phyloP scores from a whole-genome alignment of 2,329 filamentous ascomycete species.

The Aspergillus arachidicola region DNA sequence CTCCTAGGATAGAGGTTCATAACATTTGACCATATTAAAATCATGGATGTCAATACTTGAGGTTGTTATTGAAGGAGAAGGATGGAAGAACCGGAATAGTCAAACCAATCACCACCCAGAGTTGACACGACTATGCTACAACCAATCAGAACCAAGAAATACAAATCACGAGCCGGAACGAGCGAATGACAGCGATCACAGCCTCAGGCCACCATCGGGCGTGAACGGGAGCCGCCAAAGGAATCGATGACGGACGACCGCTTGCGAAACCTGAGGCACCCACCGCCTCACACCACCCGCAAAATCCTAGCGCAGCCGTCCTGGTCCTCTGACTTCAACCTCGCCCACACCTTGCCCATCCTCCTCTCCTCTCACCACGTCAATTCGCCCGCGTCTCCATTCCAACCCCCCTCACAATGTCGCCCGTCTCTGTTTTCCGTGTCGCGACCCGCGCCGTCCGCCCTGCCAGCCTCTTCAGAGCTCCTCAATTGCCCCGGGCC shows the following conservation, averaged over 20 bases:
- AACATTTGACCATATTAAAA: background rate
- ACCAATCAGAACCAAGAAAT: constrained; percentile 31
- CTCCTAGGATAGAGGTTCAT: background rate
- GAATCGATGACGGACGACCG: constrained; percentile 16
- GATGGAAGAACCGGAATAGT: background rate
- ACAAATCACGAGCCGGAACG: constrained; percentile 24
- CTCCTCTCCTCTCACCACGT: constrained; percentile 19
- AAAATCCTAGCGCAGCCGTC: constrained; percentile 37
- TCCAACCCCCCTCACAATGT: constrained; percentile 53
- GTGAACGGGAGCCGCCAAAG: constrained; percentile 22
- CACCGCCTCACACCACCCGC: constrained; percentile 41
- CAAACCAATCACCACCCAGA: background rate
- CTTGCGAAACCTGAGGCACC: constrained; percentile 25
- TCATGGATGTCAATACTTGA: background rate
- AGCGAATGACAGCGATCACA: background rate
- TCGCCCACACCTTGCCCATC: constrained; percentile 25
- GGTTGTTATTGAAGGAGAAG: constrained; percentile 19
- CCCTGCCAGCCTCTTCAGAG: constrained; percentile 64
- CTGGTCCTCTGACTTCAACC: constrained; percentile 26
- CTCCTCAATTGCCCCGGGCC: constrained; percentile 60
- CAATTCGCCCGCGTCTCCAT: constrained; percentile 30
- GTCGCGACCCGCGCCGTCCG: constrained; percentile 68
- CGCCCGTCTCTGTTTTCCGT: constrained; percentile 70
- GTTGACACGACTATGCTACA: background rate
- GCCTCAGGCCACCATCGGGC: constrained; percentile 34